phyloP scores from a whole-genome alignment of 2,329 filamentous ascomycete genomes.

The Graphium sp. region DNA sequence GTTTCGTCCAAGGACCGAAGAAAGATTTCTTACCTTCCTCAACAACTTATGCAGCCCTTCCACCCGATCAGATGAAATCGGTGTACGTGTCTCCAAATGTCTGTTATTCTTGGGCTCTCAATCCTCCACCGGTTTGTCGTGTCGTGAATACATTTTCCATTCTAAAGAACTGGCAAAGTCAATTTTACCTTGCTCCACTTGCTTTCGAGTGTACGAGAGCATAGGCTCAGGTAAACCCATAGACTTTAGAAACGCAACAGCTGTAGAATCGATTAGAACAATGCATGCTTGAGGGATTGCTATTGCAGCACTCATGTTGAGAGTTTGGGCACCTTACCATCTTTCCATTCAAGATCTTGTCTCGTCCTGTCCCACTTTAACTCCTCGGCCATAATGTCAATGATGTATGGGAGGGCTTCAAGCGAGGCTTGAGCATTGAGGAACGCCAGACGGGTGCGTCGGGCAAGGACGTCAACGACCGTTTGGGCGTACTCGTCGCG shows the following conservation, averaged over 20 bases:
- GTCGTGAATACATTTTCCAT: conserved; percentile 45
- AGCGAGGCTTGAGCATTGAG: conserved; percentile 82
- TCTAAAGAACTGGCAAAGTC: conserved; percentile 38
- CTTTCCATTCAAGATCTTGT: conserved; percentile 67
- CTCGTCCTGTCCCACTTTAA: conserved; percentile 59
- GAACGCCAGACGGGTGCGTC: conserved; percentile 74
- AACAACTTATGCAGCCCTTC: too few species aligned
- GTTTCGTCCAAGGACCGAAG: too few species aligned
- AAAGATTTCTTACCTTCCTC: too few species aligned
- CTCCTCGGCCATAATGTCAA: conserved; percentile 80
- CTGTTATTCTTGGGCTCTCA: too few species aligned
- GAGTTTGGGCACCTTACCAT: conserved; percentile 30
- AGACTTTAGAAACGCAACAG: conserved; percentile 41
- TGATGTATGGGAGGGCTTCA: conserved; percentile 68
- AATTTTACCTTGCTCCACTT: conserved; percentile 43
- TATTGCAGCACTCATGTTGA: too few species aligned
- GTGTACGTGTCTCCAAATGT: too few species aligned
- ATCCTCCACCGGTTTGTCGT: too few species aligned
- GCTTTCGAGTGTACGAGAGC: conserved; percentile 36
- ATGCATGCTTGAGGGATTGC: too few species aligned
- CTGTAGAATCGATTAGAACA: too few species aligned
- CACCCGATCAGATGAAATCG: too few species aligned
- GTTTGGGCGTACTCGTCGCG: conserved; percentile 85
- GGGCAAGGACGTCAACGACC: conserved; percentile 72
- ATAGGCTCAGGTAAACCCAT: conserved; percentile 50